Evolutionary conservation across 2,329 filamentous ascomycete genomes (phyloP), one percentile per base, ranked within the genome.

Genomic region (Trichophyton mentagrophytes): DNA sequence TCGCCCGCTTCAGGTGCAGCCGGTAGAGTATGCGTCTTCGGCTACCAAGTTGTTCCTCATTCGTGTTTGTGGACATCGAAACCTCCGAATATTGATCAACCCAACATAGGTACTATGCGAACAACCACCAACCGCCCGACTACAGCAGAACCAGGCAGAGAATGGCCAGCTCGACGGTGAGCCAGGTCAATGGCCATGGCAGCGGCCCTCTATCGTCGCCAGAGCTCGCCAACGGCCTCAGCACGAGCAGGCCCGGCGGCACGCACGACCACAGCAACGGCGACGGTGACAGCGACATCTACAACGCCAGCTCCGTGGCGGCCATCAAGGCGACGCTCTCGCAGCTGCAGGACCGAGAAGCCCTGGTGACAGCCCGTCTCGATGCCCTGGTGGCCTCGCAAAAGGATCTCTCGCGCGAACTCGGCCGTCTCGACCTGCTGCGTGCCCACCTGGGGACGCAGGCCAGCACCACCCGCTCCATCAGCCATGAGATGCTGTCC

Each of bases 401-500:
- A 71, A 85, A 89, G 63, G 88, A 95, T 70, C 83, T 99, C 57
- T 87, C 88, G 20, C 88, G 90, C 66, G 90, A 96, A 69, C 81
- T 99, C 58, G 85, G 85, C 63, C 87, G 92, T 17, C 82, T 99
- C 64, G 93, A 99, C 74, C 80, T 96, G 33, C 82, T 96, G 60
- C 88, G 93, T 66, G 91, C 91, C 47, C 87, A 91, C 65, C 82
- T 97, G 36, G 90, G 90, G 62, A 84, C 90, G 3, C 93, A 97
- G 71, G 88, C 88, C 58, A 87, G 91, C 69, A 87, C 88, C 57
- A 87, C 90, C 13, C 84, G 92, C 64, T 80, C 85, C 51, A 87
- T 99, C 69, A 88, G 89, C 79, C 89, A 90, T 82, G 87, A 85
- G 71, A 96, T 96, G 88, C 86, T 99, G 62, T 86, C 89, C 46